A percentile compares a stretch with the other conserved stretches of the same genome.
These are phyloP conservation scores for Kalanchoe fedtschenkoi DNA, from an alignment of 164 flowering plant species.

Conservation along the genomic window DNA sequence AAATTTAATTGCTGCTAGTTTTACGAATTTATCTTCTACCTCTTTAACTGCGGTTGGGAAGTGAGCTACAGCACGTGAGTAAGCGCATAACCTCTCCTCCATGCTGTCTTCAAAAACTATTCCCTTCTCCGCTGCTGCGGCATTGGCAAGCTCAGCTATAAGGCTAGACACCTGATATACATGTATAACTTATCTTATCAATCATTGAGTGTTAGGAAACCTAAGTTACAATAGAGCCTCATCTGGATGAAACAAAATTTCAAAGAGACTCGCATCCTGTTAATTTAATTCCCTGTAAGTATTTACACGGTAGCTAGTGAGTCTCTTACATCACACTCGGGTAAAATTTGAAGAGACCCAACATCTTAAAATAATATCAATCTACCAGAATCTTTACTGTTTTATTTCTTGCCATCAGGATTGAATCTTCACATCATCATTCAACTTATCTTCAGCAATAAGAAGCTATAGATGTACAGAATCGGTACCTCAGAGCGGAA, in stretches of 20 bases:
- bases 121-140: slow-evolving; percentile 71
- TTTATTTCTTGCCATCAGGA: neutral
- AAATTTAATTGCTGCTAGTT: neutral
- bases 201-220: neutral
- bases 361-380: neutral
- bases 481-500: slow-evolving; percentile 56
- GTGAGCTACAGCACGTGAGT: slow-evolving; percentile 86
- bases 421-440: neutral
- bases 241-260: no score
- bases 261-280: neutral
- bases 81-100: slow-evolving; percentile 82
- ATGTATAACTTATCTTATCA: neutral
- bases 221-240: neutral
- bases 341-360: neutral
- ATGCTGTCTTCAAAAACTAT: slow-evolving; percentile 42
- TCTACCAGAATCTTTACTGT: neutral
- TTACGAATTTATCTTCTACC: slow-evolving; percentile 26
- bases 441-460: neutral
- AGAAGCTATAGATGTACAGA: neutral
- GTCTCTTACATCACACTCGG: neutral
- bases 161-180: slow-evolving; percentile 66
- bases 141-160: slow-evolving; percentile 72
- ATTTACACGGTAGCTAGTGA: neutral
- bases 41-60: slow-evolving; percentile 97
- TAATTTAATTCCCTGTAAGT: neutral